phyloP scores from a whole-genome alignment of 306 rosid species.

The Calophaca sinica region DNA sequence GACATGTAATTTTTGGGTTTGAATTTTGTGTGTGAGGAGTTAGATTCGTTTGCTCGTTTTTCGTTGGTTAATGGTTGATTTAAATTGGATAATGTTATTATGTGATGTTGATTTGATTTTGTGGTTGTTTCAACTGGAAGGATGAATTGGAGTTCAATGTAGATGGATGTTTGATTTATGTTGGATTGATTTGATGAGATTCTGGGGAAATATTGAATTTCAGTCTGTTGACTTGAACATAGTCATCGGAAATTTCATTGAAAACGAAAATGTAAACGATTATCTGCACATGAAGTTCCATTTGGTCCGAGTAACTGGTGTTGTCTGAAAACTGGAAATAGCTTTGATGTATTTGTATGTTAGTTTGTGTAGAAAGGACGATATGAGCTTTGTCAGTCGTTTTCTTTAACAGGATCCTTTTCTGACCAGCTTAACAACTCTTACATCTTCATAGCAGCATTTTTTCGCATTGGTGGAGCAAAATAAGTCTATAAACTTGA shows the following conservation, averaged over 20 bases:
- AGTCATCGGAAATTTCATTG: neutral
- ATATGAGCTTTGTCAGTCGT: neutral
- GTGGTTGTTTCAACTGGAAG: constrained; percentile 14
- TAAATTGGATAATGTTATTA: constrained; percentile 32
- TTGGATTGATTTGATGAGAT: constrained; percentile 31
- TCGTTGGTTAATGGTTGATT: constrained; percentile 5
- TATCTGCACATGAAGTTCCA: neutral
- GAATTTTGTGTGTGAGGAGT: constrained; percentile 30
- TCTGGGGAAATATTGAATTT: constrained; percentile 25
- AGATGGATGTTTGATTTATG: constrained; percentile 33
- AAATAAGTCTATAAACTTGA: constrained; percentile 33
- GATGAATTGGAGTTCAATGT: constrained; percentile 34
- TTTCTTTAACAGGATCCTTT: neutral
- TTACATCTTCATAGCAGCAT: neutral
- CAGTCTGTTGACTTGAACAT: constrained; percentile 40
- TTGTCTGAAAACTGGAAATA: constrained; percentile 7
- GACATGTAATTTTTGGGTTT: constrained; percentile 1
- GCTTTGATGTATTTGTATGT: constrained; percentile 10
- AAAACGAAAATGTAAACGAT: constrained; percentile 1
- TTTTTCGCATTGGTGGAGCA: constrained; percentile 1
- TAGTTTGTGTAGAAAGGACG: constrained; percentile 12
- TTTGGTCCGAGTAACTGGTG: constrained; percentile 35
- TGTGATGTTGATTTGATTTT: constrained; percentile 31
- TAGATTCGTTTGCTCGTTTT: constrained; percentile 24
- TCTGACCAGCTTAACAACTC: neutral